Conservation (phyloP, 306 rosid genomes). For the Adenanthera pavonina region DNA sequence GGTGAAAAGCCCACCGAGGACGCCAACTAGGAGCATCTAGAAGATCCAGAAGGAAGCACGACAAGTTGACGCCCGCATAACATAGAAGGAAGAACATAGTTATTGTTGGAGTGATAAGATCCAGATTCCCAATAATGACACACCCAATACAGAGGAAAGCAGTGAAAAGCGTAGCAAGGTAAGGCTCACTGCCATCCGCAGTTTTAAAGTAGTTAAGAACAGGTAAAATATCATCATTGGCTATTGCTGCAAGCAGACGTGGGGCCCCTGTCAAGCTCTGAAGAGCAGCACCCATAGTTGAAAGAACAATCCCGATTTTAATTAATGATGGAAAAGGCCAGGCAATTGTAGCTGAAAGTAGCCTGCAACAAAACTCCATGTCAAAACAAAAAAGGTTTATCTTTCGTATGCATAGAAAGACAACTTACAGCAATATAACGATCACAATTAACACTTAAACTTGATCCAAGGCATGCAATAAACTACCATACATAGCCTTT, state of each 20-base stretch:
- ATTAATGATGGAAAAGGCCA: conserved; percentile 97
- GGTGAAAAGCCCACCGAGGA: conserved; percentile 99
- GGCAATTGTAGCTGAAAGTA: conserved; percentile 89
- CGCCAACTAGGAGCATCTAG: conserved; percentile 99
- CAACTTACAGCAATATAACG: not conserved
- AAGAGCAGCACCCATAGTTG: conserved; percentile 99
- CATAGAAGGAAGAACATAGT: conserved; percentile 99
- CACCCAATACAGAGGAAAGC: conserved; percentile 86
- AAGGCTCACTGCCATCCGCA: conserved; percentile 86
- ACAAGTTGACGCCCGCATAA: conserved; percentile 95
- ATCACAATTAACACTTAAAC: not conserved
- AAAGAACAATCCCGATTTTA: conserved; percentile 94
- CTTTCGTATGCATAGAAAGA: not conserved
- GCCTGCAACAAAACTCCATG: conserved; percentile 69
- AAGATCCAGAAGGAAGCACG: conserved; percentile 99
- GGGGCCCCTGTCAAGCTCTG: conserved; percentile 99
- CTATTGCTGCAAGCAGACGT: conserved; percentile 98
- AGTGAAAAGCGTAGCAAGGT: conserved; percentile 90
- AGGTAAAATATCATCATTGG: conserved; percentile 95
- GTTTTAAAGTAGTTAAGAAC: conserved; percentile 91
- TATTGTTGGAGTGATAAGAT: conserved; percentile 97
- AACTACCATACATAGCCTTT: not conserved
- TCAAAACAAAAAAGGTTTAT: conserved; percentile 36
- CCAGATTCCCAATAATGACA: conserved; percentile 98
- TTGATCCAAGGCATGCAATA: not conserved